phyloP scores from a whole-genome alignment of 192 early-diverging fungal species.

The Coemansia sp. region DNA sequence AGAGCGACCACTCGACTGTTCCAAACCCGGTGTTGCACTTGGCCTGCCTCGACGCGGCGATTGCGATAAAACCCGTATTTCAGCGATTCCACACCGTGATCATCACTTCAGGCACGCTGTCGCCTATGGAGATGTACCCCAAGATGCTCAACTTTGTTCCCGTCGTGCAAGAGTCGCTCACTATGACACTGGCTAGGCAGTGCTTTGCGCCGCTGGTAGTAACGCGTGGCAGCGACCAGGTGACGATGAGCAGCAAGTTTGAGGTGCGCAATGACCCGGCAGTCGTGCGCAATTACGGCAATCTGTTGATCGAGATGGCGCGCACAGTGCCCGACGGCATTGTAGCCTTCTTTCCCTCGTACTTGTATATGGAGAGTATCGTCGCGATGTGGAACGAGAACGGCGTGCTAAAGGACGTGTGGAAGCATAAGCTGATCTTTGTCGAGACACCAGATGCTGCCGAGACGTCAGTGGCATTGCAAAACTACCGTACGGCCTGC shows the following conservation, averaged over 20 bases:
- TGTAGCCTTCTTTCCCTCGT: conserved; percentile 98
- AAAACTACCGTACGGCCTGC: conserved; percentile 94
- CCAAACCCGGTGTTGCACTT: conserved; percentile 95
- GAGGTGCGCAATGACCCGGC: conserved; percentile 99
- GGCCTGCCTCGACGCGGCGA: conserved; percentile 93
- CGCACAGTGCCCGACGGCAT: conserved; percentile 96
- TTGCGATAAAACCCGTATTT: conserved; percentile 97
- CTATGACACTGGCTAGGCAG: conserved; percentile 93
- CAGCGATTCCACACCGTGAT: conserved; percentile 94
- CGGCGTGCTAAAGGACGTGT: conserved; percentile 91
- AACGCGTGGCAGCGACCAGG: conserved; percentile 98
- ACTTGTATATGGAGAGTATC: conserved; percentile 99
- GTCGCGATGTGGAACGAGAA: conserved; percentile 99
- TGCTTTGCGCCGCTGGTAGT: conserved; percentile 98
- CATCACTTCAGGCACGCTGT: conserved; percentile 99
- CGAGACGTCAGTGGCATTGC: conserved; percentile 93
- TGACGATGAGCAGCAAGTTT: conserved; percentile 96
- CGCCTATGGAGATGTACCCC: conserved; percentile 98
- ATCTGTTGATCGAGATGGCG: conserved; percentile 93
- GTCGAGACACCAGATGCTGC: conserved; percentile 99
- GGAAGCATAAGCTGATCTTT: conserved; percentile 98
- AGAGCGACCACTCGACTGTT: conserved; percentile 89
- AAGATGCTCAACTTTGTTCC: conserved; percentile 91
- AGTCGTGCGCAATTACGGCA: conserved; percentile 98
- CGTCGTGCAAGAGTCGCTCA: conserved; percentile 88